Conservation (phyloP, 2,329 filamentous ascomycete species). For the Didymella lethalis region DNA sequence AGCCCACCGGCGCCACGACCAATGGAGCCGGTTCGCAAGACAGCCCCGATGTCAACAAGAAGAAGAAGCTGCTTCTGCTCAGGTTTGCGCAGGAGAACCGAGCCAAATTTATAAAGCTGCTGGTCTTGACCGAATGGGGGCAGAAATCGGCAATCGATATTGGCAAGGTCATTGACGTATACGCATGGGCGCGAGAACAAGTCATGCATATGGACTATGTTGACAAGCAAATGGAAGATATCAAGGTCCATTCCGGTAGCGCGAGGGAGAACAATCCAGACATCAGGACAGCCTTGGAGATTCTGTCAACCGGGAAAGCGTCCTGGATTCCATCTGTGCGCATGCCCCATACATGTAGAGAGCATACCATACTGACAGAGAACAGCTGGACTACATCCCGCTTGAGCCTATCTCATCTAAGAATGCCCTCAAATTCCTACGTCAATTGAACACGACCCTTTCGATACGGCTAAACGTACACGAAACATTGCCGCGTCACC, state of each 20-base stretch:
- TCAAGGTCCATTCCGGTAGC: slow-evolving; percentile 75
- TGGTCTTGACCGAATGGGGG: slow-evolving; percentile 91
- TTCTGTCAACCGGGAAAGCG: slow-evolving; percentile 79
- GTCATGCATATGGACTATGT: slow-evolving; percentile 48
- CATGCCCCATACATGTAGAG: slow-evolving; percentile 23
- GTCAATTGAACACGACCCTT: slow-evolving; percentile 83
- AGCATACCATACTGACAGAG: slow-evolving; percentile 13
- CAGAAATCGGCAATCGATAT: slow-evolving; percentile 71
- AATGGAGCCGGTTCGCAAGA: slow-evolving; percentile 50
- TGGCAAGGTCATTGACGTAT: slow-evolving; percentile 87
- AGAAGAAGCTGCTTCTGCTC: slow-evolving; percentile 77
- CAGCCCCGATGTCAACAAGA: slow-evolving; percentile 40
- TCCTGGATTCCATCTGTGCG: slow-evolving; percentile 80
- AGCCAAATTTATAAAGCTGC: slow-evolving; percentile 88
- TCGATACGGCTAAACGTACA: slow-evolving; percentile 84
- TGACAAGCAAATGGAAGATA: slow-evolving; percentile 67
- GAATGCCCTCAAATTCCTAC: slow-evolving; percentile 76
- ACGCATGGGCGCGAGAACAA: slow-evolving; percentile 68
- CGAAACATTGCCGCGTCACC: slow-evolving; percentile 80
- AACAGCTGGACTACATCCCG: slow-evolving; percentile 77
- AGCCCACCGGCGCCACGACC: slow-evolving; percentile 57
- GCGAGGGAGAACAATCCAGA: slow-evolving; percentile 89
- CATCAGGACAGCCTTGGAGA: slow-evolving; percentile 84
- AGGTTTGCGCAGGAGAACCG: slow-evolving; percentile 82
- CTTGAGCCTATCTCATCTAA: slow-evolving; percentile 74